Evolutionary conservation across 768 basidiomycete species (phyloP), one percentile per base, ranked within the genome.

Genomic region (Phanerochaete carnosa): DNA sequence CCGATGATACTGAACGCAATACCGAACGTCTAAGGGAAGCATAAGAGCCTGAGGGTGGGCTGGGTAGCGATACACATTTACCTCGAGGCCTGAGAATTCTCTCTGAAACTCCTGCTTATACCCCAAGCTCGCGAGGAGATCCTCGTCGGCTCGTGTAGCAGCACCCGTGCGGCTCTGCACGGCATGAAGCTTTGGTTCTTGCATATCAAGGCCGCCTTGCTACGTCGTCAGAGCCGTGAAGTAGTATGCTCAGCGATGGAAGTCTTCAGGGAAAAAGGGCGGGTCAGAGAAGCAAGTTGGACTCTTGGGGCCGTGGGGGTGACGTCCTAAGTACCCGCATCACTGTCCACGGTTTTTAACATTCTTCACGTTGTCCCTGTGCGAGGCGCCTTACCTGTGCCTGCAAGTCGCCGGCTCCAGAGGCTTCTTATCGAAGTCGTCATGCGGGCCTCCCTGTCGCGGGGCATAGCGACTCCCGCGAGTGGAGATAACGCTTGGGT

Each of bases 1-100:
- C 88, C 87, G 55, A 89, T 85, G 57, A 89, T 83, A 0, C 83
- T 84, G 67, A 89, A 89, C 0, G 83, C 81, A 30, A 89, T 73
- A 0, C 88, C 87, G 62, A 89, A 89, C 2, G 69, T 68, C 69
- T 66, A 46, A 16, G n/a, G 13, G 15, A 23, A 2, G 11, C 19
- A 15, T 33, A n/a, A 19, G 15, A 12, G 7, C 15, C 7, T 1
- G 28, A 12, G 25, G 12, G 4, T 15, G 16, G 15, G 39, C 1
- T 25, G 5, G 30, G 3, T 2, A 22, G 22, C 9, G n/a, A 29
- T 2, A 25, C 19, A 2, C 15, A 23, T 59, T n/a, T 39, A 88
- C 83, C 85, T 89, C 65, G 11, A 66, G 16, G 22, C 55, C 52
- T 15, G 60, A 43, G 55, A 66, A 66, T 12, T 56, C 65, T 45